Base-by-base conservation (phyloP, 352 stramenopile genomes). In the Phytophthora cryptogea region DNA sequence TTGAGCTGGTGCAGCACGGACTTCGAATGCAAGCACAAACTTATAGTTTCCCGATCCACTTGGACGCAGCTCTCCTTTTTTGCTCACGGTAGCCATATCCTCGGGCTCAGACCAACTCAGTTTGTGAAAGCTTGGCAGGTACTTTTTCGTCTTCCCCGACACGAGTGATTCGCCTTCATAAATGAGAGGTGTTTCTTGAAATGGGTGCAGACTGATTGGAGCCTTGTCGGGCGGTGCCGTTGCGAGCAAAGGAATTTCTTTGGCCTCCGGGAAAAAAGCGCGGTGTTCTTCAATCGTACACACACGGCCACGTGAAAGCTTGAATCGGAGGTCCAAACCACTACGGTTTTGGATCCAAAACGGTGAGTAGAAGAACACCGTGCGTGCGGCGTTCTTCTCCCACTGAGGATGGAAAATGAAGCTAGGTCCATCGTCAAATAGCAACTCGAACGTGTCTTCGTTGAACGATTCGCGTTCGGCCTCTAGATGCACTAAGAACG, bases 331-430 rank as follows among this genome's bases (percentile, higher is more conserved):
- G 30, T 95, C 87, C 8, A 95, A 69, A 7, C 87, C 87, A 53
- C 72, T 88, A 31, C 82, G 80, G 57, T 95, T 95, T 54, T 92
- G 85, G 57, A 95, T 88, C 87, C 87, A 95, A 58, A 88, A 95
- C 5, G 84, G 87, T 9, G 70, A 74, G 43, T 78, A 93, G 16
- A 95, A 58, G 40, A 78, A 79, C n/a, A 93, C 59, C 6, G 69
- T 81, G 17, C 87, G 83, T 3, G 80, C 69, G 32, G 71, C 56
- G 27, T 91, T 80, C 17, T 61, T 32, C 8, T 79, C 70, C 84
- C 85, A 94, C 47, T 88, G 67, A 27, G 89, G 83, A 3, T 92
- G 73, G 35, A 90, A 75, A 47, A 88, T 58, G 23, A 92, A 77
- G 9, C 63, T 71, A 17, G 87, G 87, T 0, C 82, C 86, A 14